Base-by-base conservation (phyloP, 352 stramenopile genomes). In the Globisporangium orthogonon region DNA sequence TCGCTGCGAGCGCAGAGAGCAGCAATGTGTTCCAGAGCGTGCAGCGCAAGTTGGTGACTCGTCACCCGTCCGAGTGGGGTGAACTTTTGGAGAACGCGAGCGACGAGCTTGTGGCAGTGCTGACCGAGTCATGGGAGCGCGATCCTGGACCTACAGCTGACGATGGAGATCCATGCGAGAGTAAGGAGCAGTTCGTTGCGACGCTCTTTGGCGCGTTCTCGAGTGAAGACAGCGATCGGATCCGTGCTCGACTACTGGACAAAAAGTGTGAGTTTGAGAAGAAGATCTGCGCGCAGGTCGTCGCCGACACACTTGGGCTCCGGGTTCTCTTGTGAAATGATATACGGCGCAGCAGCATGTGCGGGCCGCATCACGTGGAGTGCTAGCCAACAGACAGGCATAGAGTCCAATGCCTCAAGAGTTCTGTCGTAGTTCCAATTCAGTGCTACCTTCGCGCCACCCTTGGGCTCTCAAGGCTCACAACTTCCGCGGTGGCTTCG, bases 111-210 rank as follows among this genome's bases (percentile, higher is more conserved):
- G 71, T 76, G 6, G 66, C 66, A 10, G 35, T 71, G 4, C 70
- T 85, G 18, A 73, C 67, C 0, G 54, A 67, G 15, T 70, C 41
- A 28, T 87, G 77, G 77, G 77, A 87, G n/a, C 52, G 56, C 18
- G 54, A 56, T 47, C 41, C 41, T 3, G 2, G 4, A 11, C 41
- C 41, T 3, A 5, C 11, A 11, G 41, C 17, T 7, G 15, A 18
- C 18, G 40, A 46, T 46, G 40, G 17, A 47, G 41, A 28, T 23
- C 5, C 35, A 54, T 60, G n/a, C 30, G 60, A 28, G 61, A 43
- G 18, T 17, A 61, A 28, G 10, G 17, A 4, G 39, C 35, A 44
- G 7, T 47, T 65, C 14, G 17, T 84, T 1, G 31, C 23, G 50
- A 54, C 50, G 50, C 50, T 54, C 13, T 85, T 87, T 51, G 35